Evolutionary conservation across 2,329 filamentous ascomycete species (phyloP), one percentile per base, ranked within the genome.

Genomic region (Talaromyces sp.): DNA sequence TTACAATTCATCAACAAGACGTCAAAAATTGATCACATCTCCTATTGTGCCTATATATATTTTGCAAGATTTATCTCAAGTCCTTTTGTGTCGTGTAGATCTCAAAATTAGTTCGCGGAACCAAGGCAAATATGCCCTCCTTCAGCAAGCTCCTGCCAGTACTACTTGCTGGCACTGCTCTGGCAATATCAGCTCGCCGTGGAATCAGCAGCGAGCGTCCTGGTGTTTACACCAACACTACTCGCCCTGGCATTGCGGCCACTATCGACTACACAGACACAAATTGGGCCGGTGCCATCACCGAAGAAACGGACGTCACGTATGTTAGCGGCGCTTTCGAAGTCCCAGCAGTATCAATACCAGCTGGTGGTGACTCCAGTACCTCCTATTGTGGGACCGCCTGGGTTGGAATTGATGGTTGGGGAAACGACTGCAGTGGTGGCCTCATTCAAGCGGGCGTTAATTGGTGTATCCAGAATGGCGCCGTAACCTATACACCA

Each of bases 351-450:
- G 19, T 56, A 43, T 52, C 19, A 11, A 52, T 60, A 54, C 58
- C 58, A 35, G 17, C 58, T 43, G 58, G 58, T 14, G 58, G 43
- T 46, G 54, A 60, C 35, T 26, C 46, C 2, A 19, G 53, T 24
- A 60, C 58, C 8, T 19, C 58, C 7, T 60, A 60, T 19, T 60
- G 58, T 19, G 58, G 58, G 26, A 43, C 41, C 24, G 58, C 58
- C n/a, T 60, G 58, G 58, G 53, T 56, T 14, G 58, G 58, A 29
- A 60, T 60, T 60, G 58, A 60, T 14, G 58, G 58, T 14, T 56
- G 32, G 29, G 19, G 17, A 31, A 56, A 60, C 46, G 58, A 56
- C 46, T 60, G 58, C 17, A 38, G 56, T 27, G 58, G 58, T 5
- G 58, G 58, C 24, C 58, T 60, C 13, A 56, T 60, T 19, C 58